Base-by-base conservation (phyloP, 2,329 filamentous ascomycete species). In the Lecanosticta acicola region DNA sequence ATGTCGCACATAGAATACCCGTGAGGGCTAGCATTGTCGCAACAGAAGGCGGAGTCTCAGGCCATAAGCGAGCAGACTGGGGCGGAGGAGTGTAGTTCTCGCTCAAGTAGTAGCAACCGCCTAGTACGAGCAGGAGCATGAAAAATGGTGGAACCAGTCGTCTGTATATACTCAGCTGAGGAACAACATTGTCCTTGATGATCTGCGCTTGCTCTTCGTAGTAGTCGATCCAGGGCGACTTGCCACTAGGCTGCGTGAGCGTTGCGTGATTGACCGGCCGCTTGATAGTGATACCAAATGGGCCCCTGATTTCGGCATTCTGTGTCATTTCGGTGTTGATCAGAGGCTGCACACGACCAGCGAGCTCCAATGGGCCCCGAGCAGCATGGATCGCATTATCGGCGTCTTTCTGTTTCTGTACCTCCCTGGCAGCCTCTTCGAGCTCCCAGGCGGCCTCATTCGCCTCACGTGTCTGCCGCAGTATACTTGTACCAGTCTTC, bases 21-120 rank as follows among this genome's bases (percentile, higher is more conserved):
- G 87, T 72, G 34, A 91, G 65, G 4, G 71, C 68, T 26, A 73
- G 69, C n/a, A 87, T 70, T 2, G 86, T 87, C 10, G 81, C 80
- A 2, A 77, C 72, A 11, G 81, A 74, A 2, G 81, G 78, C 1
- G 81, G 76, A 1, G 83, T 66, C 33, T 81, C 77, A 1, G 79
- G 79, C 60, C 76, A 79, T 32, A 85, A 56, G 39, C 84, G 71
- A 18, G 74, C 71, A 46, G 72, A 60, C 3, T 57, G 58, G 21
- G 69, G 62, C 56, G 69, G 68, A 9, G 74, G 73, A 4, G 78
- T 76, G 47, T 74, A 79, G 43, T 66, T 70, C 45, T 71, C 62
- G 10, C 73, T 65, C 33, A 75, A 70, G 38, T 67, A 56, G 52
- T 71, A 69, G 56, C 67, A 70, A 33, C 71, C 59, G 19, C 61